phyloP scores from a whole-genome alignment of 495 filamentous ascomycete species.

The Annulohypoxylon moriforme region DNA sequence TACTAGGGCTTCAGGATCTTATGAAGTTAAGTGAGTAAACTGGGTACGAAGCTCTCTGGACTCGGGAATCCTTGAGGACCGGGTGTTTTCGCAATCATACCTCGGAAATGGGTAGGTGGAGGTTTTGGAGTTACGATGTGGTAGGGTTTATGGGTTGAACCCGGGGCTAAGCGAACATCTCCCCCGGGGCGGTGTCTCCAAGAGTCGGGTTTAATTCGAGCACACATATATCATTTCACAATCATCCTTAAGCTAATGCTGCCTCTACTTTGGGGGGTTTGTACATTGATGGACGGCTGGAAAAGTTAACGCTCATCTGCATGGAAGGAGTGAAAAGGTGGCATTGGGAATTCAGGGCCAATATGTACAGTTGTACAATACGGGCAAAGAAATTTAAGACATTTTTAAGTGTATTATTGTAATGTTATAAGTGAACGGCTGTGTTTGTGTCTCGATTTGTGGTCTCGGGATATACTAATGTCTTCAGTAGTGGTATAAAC shows the following conservation, averaged over 20 bases:
- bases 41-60: constrained; percentile 6
- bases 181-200: constrained; percentile 9
- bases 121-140: constrained; percentile 35
- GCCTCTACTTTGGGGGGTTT: constrained; percentile 39
- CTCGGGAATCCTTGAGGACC: constrained; percentile 8
- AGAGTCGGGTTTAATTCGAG: constrained; percentile 37
- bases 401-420: constrained; percentile 45
- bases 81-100: constrained; percentile 3
- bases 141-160: constrained; percentile 29
- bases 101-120: constrained; percentile 15
- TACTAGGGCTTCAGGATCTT: neutral
- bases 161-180: constrained; percentile 13
- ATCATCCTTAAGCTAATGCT: constrained; percentile 44
- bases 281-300: constrained; percentile 49
- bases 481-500: neutral
- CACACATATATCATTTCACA: constrained; percentile 40
- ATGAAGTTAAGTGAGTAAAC: constrained; percentile 4
- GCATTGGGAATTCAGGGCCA: constrained; percentile 40
- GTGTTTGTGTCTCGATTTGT: neutral
- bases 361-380: constrained; percentile 51
- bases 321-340: constrained; percentile 51
- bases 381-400: constrained; percentile 29
- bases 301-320: constrained; percentile 50
- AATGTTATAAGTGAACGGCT: constrained; percentile 31
- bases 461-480: neutral